Conservation (phyloP, 2,329 filamentous ascomycete genomes). For the Fusarium falciforme region DNA sequence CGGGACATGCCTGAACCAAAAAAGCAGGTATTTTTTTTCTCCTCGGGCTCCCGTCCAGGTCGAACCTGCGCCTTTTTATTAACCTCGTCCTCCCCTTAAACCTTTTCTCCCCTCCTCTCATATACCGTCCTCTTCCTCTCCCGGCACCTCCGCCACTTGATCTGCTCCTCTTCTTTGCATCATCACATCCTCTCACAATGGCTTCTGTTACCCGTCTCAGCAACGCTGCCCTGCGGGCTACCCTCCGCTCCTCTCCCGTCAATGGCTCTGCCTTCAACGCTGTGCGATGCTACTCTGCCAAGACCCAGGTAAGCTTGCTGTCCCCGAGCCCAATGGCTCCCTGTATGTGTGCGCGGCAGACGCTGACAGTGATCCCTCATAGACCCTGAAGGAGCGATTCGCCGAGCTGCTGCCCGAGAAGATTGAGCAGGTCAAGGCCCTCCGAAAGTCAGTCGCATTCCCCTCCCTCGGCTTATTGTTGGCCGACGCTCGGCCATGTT, state of each 20-base stretch:
- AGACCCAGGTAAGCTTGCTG: slow-evolving; percentile 76
- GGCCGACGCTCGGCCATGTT: slow-evolving; percentile 24
- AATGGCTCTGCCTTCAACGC: slow-evolving; percentile 82
- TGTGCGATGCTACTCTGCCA: slow-evolving; percentile 91
- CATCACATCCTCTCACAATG: slow-evolving; percentile 67
- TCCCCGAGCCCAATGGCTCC: slow-evolving; percentile 5
- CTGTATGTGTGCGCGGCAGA: not conserved
- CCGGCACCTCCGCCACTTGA: slow-evolving; percentile 45
- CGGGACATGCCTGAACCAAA: slow-evolving; percentile 7
- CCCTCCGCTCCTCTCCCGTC: slow-evolving; percentile 74
- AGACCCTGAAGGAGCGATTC: slow-evolving; percentile 99
- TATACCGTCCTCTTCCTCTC: slow-evolving; percentile 49
- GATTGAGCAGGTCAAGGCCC: slow-evolving; percentile 99
- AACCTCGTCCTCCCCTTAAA: slow-evolving; percentile 41
- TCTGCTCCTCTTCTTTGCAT: slow-evolving; percentile 41
- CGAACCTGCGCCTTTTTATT: slow-evolving; percentile 40
- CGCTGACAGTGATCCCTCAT: slow-evolving; percentile 14
- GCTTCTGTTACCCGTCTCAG: slow-evolving; percentile 85
- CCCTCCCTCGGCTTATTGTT: slow-evolving; percentile 25
- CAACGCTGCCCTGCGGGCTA: slow-evolving; percentile 84
- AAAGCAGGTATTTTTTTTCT: slow-evolving; percentile 37
- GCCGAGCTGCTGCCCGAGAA: slow-evolving; percentile 95
- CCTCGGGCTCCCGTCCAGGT: slow-evolving; percentile 11
- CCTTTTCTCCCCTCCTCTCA: slow-evolving; percentile 49
- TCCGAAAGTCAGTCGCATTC: slow-evolving; percentile 80